Conservation (phyloP, 345 rosid genomes). For the Bruguiera gymnorhiza region DNA sequence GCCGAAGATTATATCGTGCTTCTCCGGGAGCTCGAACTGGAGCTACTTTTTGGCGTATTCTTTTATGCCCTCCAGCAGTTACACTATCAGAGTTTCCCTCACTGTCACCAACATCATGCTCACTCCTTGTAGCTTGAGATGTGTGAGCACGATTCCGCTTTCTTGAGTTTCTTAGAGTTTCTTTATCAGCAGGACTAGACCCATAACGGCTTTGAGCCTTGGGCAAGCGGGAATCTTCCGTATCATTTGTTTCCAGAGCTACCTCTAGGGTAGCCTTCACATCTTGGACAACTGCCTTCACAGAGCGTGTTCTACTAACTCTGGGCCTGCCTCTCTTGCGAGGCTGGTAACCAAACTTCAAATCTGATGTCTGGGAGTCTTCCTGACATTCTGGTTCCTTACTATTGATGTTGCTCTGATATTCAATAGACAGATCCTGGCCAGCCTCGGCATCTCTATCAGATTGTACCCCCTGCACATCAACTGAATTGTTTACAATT, state of each 20-base stretch:
- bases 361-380: conserved; percentile 49
- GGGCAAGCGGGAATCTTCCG: conserved; percentile 47
- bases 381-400: conserved; percentile 43
- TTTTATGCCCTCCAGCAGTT: conserved; percentile 51
- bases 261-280: conserved; percentile 67
- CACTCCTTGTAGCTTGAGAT: conserved; percentile 50
- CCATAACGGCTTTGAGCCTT: conserved; percentile 52
- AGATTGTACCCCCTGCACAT: conserved; percentile 42
- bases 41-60: conserved; percentile 60
- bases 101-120: conserved; percentile 58
- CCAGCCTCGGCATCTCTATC: conserved; percentile 44
- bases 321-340: conserved; percentile 50
- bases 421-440: conserved; percentile 41
- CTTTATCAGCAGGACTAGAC: conserved; percentile 48
- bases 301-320: conserved; percentile 59
- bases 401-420: conserved; percentile 52
- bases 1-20: conserved; percentile 70
- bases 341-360: conserved; percentile 41
- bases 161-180: conserved; percentile 45
- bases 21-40: conserved; percentile 35
- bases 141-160: conserved; percentile 59
- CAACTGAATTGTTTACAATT: conserved; percentile 37
- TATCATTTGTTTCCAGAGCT: conserved; percentile 43
- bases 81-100: conserved; percentile 69
- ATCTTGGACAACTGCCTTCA: conserved; percentile 77